phyloP scores from a whole-genome alignment of 768 basidiomycete species.

The Favolaschia claudopus region DNA sequence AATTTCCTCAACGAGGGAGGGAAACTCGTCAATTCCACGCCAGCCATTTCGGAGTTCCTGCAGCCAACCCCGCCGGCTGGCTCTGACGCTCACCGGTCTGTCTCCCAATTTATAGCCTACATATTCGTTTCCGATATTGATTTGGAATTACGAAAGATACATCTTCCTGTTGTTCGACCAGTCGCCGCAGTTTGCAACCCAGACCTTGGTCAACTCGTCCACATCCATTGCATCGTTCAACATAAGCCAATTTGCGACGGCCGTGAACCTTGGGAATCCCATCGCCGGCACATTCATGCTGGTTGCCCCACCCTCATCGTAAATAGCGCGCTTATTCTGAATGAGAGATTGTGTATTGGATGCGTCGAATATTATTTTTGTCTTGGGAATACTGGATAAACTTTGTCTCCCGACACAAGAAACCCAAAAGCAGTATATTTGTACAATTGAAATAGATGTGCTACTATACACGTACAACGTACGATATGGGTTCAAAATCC shows the following conservation, averaged over 20 bases:
- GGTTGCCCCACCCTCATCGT: no score
- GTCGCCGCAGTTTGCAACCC: constrained; percentile 45
- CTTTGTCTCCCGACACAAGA: no score
- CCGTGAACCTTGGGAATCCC: constrained; percentile 51
- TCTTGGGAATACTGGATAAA: no score
- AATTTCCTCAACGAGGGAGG: constrained; percentile 37
- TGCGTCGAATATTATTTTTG: no score
- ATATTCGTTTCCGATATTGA: background rate
- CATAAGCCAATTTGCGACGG: constrained; percentile 49
- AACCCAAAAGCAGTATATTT: no score
- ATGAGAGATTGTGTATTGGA: no score
- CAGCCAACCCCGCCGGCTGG: constrained; percentile 50
- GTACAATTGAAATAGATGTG: no score
- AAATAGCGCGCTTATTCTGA: no score
- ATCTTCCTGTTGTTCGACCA: constrained; percentile 57
- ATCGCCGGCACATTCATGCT: constrained; percentile 59
- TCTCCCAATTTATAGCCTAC: background rate
- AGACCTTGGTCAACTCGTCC: constrained; percentile 47
- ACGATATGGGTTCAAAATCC: no score
- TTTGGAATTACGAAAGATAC: constrained; percentile 44
- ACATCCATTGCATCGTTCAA: constrained; percentile 48
- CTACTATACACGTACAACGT: no score
- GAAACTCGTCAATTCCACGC: constrained; percentile 44
- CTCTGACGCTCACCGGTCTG: constrained; percentile 51
- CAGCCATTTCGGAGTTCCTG: constrained; percentile 46